These are phyloP conservation scores for Endothia cerciana DNA, from an alignment of 2,329 filamentous ascomycete species.

Conservation along the genomic window DNA sequence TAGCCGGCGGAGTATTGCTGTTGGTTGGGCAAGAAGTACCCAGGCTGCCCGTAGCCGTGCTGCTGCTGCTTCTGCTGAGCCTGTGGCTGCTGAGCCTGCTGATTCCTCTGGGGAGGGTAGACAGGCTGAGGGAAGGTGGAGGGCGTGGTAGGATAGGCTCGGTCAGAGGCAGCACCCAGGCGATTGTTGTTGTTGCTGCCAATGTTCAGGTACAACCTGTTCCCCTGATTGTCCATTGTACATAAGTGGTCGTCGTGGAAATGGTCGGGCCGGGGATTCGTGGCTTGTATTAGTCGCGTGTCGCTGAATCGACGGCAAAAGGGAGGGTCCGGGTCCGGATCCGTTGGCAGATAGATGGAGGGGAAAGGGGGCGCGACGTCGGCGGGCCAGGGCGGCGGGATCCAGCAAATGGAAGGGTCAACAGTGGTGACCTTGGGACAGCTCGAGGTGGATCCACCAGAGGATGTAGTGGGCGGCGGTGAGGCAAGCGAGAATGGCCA, in stretches of 20 bases:
- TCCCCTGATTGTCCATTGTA: conserved; percentile 61
- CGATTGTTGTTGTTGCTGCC: conserved; percentile 68
- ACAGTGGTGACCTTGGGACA: conserved; percentile 9
- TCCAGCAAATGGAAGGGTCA: conserved; percentile 24
- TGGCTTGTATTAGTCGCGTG: conserved; percentile 24
- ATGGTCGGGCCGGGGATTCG: conserved; percentile 26
- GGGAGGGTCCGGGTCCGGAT: conserved; percentile 23
- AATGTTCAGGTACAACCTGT: conserved; percentile 69
- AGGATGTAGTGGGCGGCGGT: conserved; percentile 25
- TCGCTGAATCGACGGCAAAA: conserved; percentile 17
- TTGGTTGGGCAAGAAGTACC: conserved; percentile 67
- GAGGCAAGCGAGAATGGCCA: conserved; percentile 23
- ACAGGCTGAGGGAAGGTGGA: conserved; percentile 96
- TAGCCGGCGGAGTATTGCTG: conserved; percentile 49
- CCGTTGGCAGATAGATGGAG: conserved; percentile 16
- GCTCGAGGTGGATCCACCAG: conserved; percentile 21
- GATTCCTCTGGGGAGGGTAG: conserved; percentile 48
- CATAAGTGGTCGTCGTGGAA: conserved; percentile 26
- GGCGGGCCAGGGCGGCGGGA: conserved; percentile 19
- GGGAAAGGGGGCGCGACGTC: conserved; percentile 27
- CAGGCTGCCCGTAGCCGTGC: conserved; percentile 43
- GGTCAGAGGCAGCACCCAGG: conserved; percentile 62
- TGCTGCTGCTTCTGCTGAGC: conserved; percentile 49
- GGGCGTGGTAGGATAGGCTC: conserved; percentile 83
- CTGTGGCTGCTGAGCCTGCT: conserved; percentile 45